Evolutionary conservation across 202 grass and related monocot genomes (phyloP).

Genomic region (Hordeum pubiflorum): DNA sequence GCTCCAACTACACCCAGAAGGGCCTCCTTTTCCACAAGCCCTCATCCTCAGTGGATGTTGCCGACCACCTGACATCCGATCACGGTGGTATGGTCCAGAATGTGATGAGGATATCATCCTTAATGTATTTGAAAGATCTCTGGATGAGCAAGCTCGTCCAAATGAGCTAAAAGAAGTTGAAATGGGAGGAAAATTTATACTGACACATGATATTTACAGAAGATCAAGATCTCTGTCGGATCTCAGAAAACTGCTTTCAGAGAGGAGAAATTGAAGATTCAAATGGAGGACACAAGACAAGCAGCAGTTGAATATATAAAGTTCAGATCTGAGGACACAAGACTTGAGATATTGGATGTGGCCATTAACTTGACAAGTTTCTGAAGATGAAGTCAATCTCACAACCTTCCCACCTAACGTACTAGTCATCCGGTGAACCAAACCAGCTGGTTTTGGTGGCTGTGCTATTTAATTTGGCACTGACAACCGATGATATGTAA

Average conservation of each 20-base stretch:
- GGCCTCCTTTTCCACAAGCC: too few species aligned
- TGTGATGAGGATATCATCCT: conserved; percentile 35
- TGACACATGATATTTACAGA: too few species aligned
- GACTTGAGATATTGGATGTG: conserved; percentile 21
- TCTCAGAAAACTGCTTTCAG: not conserved
- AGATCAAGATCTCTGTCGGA: conserved; percentile 45
- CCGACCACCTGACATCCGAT: too few species aligned
- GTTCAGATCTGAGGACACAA: conserved; percentile 26
- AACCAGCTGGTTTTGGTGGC: not conserved
- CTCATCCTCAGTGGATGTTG: too few species aligned
- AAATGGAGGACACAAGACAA: conserved; percentile 7
- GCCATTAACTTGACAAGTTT: not conserved
- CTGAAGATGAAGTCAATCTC: not conserved
- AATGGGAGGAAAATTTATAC: not conserved
- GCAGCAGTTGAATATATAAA: conserved; percentile 25
- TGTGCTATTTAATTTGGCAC: not conserved
- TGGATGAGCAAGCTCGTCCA: conserved; percentile 60
- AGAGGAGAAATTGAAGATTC: too few species aligned
- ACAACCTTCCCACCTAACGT: too few species aligned
- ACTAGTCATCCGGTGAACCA: too few species aligned
- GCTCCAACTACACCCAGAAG: too few species aligned
- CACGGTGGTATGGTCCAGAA: conserved; percentile 22
- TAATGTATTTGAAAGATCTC: conserved; percentile 64
- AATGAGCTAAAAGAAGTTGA: conserved; percentile 46
- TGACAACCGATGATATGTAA: too few species aligned